A percentile compares a stretch with the other conserved stretches of the same genome.
Evolutionary conservation across 805 yeast species (phyloP).

Genomic region (Schwanniomyces vanrijiae): DNA sequence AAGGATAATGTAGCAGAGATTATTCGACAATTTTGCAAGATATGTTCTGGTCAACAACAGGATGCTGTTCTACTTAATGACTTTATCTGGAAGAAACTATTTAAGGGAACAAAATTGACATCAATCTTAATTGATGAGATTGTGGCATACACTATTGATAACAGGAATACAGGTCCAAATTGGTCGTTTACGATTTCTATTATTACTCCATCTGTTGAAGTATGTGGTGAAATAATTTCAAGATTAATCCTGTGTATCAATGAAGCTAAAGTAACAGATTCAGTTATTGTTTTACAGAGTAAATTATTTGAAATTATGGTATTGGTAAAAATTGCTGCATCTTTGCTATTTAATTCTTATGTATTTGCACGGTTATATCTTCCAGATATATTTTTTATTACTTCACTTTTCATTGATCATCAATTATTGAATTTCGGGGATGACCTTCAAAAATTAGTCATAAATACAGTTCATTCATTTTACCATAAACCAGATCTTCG

Average conservation of each 20-base stretch:
- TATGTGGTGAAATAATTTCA: constrained; percentile 63
- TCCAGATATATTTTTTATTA: constrained; percentile 69
- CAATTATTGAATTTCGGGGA: constrained; percentile 56
- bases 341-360: constrained; percentile 69
- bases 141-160: constrained; percentile 69
- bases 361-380: constrained; percentile 60
- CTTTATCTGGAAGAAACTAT: constrained; percentile 66
- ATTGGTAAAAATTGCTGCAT: constrained; percentile 60
- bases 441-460: constrained; percentile 58
- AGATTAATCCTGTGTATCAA: constrained; percentile 56
- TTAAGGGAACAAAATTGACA: constrained; percentile 59
- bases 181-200: constrained; percentile 65
- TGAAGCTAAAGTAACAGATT: constrained; percentile 45
- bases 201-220: constrained; percentile 72
- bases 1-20: constrained; percentile 59
- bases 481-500: constrained; percentile 56
- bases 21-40: constrained; percentile 59
- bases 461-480: constrained; percentile 71
- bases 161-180: constrained; percentile 70
- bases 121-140: constrained; percentile 69
- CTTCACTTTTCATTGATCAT: constrained; percentile 59
- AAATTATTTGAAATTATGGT: constrained; percentile 74
- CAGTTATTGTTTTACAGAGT: constrained; percentile 38
- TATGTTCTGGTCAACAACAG: constrained; percentile 50
- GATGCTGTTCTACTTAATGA: constrained; percentile 56